Base-by-base conservation (phyloP, 768 basidiomycete genomes). In the Chlorophyllum brunneum region DNA sequence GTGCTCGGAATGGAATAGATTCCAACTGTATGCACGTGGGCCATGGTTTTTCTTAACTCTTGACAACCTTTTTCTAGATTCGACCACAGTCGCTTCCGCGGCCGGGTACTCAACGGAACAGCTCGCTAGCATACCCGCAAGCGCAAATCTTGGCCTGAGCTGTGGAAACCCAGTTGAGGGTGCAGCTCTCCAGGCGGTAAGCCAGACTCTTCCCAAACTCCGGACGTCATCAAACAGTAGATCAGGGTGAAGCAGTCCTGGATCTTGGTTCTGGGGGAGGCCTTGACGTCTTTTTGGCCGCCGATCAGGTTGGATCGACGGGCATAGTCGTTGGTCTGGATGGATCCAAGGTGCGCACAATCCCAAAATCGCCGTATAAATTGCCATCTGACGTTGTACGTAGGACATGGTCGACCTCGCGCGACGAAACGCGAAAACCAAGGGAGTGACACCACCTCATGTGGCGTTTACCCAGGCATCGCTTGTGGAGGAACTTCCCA, bases 261-360 rank as follows among this genome's bases (percentile, higher is more conserved):
- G 78, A 84, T 60, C 68, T 85, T 5, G 82, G 82, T 6, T 79
- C 74, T 2, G 81, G 82, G 1, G 79, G 73, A 1, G 82, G 82
- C 0, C 67, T 80, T 9, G 80, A 83, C 55, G 68, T 83, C 26
- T 73, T 84, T 44, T 68, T 81, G 8, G 77, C 81, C 0, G 80
- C 79, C 2, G 48, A 60, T 0, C 75, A 75, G 55, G 74, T 79
- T 2, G 82, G 83, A 2, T 63, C 70, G 0, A 64, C 54, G 0
- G 82, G 83, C 2, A 69, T 71, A 54, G 80, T 63, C 1, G 70
- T 83, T n/a, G 81, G 82, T 0, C 55, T 84, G 3, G 83, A 84
- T 48, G 70, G 70, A 48, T 82, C 81, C 0, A 39, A 61, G 20
- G 81, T 81, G 61, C 0, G 70, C 4, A 33, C 7, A 24, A 15